These are phyloP conservation scores for Diaporthe sp. DNA, from an alignment of 2,329 filamentous ascomycete species.

Conservation along the genomic window DNA sequence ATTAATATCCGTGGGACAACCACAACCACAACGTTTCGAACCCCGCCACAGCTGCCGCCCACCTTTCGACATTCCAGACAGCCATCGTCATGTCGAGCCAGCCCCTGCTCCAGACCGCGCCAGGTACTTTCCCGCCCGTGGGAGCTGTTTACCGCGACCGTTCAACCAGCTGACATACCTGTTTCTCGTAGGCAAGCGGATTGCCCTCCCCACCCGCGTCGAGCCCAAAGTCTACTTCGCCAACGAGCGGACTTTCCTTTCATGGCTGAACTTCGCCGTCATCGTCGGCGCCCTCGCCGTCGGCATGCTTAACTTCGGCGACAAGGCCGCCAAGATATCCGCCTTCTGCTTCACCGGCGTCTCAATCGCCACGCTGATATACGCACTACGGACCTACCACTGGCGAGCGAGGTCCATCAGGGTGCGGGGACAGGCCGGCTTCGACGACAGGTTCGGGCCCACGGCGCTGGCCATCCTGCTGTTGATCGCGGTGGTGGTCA, in stretches of 20 bases:
- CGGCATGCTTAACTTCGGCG: constrained; percentile 98
- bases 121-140: constrained; percentile 70
- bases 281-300: constrained; percentile 97
- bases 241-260: constrained; percentile 98
- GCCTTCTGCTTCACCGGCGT: constrained; percentile 95
- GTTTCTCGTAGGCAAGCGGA: constrained; percentile 84
- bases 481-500: constrained; percentile 91
- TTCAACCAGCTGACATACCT: constrained; percentile 17
- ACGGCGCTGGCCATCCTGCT: constrained; percentile 90
- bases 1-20: constrained; percentile 8
- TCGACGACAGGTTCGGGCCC: constrained; percentile 95
- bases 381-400: constrained; percentile 95
- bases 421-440: constrained; percentile 91
- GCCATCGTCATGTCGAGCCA: constrained; percentile 86
- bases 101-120: constrained; percentile 93
- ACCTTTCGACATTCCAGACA: constrained; percentile 34
- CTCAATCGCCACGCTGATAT: constrained; percentile 94
- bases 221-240: constrained; percentile 99
- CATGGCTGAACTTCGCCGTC: constrained; percentile 99
- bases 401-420: constrained; percentile 96
- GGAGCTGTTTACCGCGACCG: not conserved
- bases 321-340: constrained; percentile 92
- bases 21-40: not conserved
- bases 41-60: constrained; percentile 8
- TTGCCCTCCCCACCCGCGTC: constrained; percentile 96